Evolutionary conservation across 148 eudicot species (phyloP).

Genomic region (Bassia scoparia): DNA sequence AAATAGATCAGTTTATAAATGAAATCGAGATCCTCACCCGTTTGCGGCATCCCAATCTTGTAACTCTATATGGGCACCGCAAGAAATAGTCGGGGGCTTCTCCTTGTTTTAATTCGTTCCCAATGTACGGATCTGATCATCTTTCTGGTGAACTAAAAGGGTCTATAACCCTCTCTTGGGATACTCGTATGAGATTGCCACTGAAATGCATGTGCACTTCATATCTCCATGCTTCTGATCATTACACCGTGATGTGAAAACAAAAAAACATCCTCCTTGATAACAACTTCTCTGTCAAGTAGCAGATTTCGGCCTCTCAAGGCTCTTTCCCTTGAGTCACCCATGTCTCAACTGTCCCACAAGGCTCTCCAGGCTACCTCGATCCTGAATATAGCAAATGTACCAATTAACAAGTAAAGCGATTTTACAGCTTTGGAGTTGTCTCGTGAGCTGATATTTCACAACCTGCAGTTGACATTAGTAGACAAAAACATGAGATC

Average conservation of each 20-base stretch:
- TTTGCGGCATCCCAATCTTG: not conserved
- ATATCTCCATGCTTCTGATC: not conserved
- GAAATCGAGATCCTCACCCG: conserved; percentile 32
- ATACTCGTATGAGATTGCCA: not conserved
- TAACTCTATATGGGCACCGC: not conserved
- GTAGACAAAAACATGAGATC: not conserved
- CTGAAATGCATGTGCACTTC: not conserved
- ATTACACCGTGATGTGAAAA: not conserved
- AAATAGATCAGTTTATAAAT: conserved; percentile 50
- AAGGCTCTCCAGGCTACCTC: not conserved
- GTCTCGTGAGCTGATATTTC: not conserved
- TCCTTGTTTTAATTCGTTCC: not conserved
- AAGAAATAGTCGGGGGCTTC: not conserved
- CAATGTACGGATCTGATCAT: not conserved
- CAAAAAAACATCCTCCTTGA: not conserved
- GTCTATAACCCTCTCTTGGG: not conserved
- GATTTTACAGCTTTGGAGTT: not conserved
- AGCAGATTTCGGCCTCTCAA: not conserved
- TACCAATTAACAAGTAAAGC: conserved; percentile 4
- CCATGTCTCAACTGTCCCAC: not conserved
- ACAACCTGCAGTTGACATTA: not conserved
- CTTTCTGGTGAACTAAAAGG: not conserved
- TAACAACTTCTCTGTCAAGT: not conserved
- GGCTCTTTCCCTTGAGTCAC: not conserved
- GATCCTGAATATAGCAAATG: not conserved